Base-by-base conservation (phyloP, 768 basidiomycete genomes). In the Lactarius tabidus region DNA sequence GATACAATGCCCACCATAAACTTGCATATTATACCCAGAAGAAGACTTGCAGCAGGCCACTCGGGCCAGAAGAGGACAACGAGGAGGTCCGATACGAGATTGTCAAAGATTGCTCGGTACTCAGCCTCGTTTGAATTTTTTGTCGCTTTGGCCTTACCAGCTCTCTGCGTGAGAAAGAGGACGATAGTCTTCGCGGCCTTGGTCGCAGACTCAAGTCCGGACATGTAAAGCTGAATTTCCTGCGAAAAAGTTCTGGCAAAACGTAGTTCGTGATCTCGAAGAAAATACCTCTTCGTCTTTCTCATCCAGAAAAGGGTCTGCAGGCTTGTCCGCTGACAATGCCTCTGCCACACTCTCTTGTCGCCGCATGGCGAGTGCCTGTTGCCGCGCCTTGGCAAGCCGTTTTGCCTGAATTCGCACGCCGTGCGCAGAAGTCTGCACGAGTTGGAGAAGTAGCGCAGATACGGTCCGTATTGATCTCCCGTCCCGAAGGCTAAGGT, bases 101-200 rank as follows among this genome's bases (percentile, higher is more conserved):
- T 91, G 72, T 98, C 96, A 65, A 98, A 90, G 43, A 98, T 93
- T 0, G 87, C 81, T 57, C 94, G 86, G 74, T 98, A 98, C 73
- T 98, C 96, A 6, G 91, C 88, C 72, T 99, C 97, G 69, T 93
- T 94, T 0, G 94, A 88, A 69, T 90, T 93, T 74, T 96, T 96
- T 17, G 90, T 91, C 6, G 85, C 79, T 71, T 95, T 95, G 14
- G 88, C 86, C 75, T 92, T 95, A 9, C 92, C 93, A 1, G 95
- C 89, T 64, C 91, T 69, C 52, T 77, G 76, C 7, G 76, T 77
- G 35, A 77, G 69, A 64, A 76, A 77, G 7, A 73, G 53, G 33
- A 77, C 69, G 57, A 98, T 94, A 0, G 90, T 89, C 74, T 89
- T 88, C 1, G 94, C 95, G 0, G 90, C 91, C 71, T 87, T 91